Conservation (phyloP, 805 yeast genomes). For the Sugiyamaella mastotermitis region DNA sequence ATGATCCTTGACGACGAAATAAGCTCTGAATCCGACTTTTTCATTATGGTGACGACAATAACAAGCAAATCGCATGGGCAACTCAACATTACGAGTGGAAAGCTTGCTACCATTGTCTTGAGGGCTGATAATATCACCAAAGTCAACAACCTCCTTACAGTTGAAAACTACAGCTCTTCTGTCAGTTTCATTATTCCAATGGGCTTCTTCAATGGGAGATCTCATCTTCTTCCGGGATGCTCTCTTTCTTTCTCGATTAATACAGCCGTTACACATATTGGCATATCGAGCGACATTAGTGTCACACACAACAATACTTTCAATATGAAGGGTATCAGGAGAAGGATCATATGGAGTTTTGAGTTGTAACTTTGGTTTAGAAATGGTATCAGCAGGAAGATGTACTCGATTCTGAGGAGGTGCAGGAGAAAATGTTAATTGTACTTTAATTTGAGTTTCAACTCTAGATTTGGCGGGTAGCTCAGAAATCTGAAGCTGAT, state of each 20-base stretch:
- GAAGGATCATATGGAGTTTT: conserved; percentile 26
- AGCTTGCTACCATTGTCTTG: conserved; percentile 23
- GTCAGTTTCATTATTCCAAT: conserved; percentile 69
- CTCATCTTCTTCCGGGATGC: conserved; percentile 88
- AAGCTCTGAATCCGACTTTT: conserved; percentile 66
- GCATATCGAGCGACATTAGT: conserved; percentile 42
- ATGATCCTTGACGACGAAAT: conserved; percentile 51
- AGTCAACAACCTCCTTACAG: conserved; percentile 77
- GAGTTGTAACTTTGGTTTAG: conserved; percentile 78
- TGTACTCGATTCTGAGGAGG: conserved; percentile 70
- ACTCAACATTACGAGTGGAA: conserved; percentile 35
- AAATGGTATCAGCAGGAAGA: conserved; percentile 79
- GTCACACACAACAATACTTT: conserved; percentile 70
- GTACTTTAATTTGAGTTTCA: conserved; percentile 88
- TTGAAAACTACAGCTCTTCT: conserved; percentile 87
- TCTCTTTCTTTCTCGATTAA: conserved; percentile 87
- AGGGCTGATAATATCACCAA: conserved; percentile 30
- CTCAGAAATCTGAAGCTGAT: conserved; percentile 38
- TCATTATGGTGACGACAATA: conserved; percentile 95
- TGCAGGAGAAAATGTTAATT: conserved; percentile 63
- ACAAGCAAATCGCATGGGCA: conserved; percentile 78
- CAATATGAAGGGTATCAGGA: conserved; percentile 40
- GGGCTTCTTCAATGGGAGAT: conserved; percentile 63
- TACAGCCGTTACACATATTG: conserved; percentile 80
- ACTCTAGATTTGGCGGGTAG: conserved; percentile 83